Evolutionary conservation across 225 moss, liverwort and hornwort species (phyloP).

Genomic region (Bryum argenteum): DNA sequence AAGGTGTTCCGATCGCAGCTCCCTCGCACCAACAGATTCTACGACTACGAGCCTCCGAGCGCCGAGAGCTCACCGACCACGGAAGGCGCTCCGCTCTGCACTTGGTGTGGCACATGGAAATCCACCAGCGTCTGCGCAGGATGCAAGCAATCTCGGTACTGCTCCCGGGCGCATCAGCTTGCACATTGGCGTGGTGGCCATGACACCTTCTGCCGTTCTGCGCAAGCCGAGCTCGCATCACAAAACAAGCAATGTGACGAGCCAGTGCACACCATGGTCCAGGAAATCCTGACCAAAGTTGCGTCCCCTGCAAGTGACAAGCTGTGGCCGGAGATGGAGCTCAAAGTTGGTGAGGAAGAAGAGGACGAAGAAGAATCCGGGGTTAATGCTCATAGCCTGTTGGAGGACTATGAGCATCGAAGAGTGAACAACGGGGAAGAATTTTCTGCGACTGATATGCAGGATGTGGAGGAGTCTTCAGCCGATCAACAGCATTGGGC

Average conservation of each 20-base stretch:
- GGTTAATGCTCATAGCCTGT: constrained; percentile 3
- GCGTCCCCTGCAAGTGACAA: constrained; percentile 44
- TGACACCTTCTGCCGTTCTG: constrained; percentile 64
- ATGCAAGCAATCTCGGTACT: constrained; percentile 80
- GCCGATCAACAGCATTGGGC: constrained; percentile 91
- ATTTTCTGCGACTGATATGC: constrained; percentile 70
- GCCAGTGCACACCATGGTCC: constrained; percentile 35
- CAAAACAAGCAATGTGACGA: constrained; percentile 3
- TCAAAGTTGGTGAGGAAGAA: constrained; percentile 54
- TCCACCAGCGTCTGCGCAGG: constrained; percentile 75
- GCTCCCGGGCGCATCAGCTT: constrained; percentile 77
- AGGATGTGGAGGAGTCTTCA: constrained; percentile 75
- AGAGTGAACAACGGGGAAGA: constrained; percentile 57
- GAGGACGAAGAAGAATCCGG: constrained; percentile 1
- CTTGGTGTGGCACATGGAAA: constrained; percentile 95
- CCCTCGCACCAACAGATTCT: constrained; percentile 70
- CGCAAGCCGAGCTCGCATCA: constrained; percentile 46
- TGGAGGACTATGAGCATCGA: constrained; percentile 74
- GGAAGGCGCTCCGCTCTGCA: constrained; percentile 65
- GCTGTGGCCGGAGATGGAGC: constrained; percentile 89
- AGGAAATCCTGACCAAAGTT: constrained; percentile 33
- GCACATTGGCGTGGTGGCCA: constrained; percentile 86
- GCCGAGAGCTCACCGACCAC: constrained; percentile 43
- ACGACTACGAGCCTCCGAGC: constrained; percentile 62
- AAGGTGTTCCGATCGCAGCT: constrained; percentile 94